Evolutionary conservation across 257 asterid species (phyloP).

Genomic region (Salvia rosmarinus): DNA sequence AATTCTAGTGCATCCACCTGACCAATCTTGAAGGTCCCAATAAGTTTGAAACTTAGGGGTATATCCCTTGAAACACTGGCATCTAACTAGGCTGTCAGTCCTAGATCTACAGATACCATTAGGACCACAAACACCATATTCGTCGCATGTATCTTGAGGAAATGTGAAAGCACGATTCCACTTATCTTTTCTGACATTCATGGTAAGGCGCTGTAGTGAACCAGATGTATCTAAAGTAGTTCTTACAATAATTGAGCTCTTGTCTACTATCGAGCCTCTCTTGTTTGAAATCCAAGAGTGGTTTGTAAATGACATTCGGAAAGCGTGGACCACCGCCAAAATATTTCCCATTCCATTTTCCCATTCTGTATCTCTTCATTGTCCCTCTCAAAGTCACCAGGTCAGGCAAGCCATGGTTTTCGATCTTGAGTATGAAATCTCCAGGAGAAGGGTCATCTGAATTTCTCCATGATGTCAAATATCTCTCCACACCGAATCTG

Average conservation of each 20-base stretch:
- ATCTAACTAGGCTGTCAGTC: background rate
- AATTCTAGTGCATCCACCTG: slow-evolving; percentile 31
- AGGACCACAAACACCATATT: slow-evolving; percentile 36
- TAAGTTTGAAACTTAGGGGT: slow-evolving; percentile 19
- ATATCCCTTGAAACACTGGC: slow-evolving; percentile 36
- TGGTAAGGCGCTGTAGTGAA: background rate
- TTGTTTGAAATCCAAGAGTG: slow-evolving; percentile 11
- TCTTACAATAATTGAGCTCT: slow-evolving; percentile 21
- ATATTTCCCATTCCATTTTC: slow-evolving; percentile 44
- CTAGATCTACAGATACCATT: slow-evolving; percentile 21
- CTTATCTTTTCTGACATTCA: slow-evolving; percentile 23
- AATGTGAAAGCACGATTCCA: slow-evolving; percentile 13
- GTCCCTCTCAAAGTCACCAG: slow-evolving; percentile 18
- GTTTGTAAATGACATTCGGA: too few relatives aligned
- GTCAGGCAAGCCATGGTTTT: slow-evolving; percentile 34
- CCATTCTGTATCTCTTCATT: slow-evolving; percentile 12
- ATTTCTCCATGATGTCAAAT: slow-evolving; percentile 47
- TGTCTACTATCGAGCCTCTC: slow-evolving; percentile 17
- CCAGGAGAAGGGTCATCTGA: slow-evolving; percentile 46
- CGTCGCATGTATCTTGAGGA: slow-evolving; percentile 27
- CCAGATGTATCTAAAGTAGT: slow-evolving; percentile 22
- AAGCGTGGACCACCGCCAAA: slow-evolving; percentile 23
- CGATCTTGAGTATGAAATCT: slow-evolving; percentile 29
- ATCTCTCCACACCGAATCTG: slow-evolving; percentile 13
- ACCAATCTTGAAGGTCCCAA: slow-evolving; percentile 36